Evolutionary conservation across 768 basidiomycete species (phyloP).

Genomic region (Daedaleopsis nitida): DNA sequence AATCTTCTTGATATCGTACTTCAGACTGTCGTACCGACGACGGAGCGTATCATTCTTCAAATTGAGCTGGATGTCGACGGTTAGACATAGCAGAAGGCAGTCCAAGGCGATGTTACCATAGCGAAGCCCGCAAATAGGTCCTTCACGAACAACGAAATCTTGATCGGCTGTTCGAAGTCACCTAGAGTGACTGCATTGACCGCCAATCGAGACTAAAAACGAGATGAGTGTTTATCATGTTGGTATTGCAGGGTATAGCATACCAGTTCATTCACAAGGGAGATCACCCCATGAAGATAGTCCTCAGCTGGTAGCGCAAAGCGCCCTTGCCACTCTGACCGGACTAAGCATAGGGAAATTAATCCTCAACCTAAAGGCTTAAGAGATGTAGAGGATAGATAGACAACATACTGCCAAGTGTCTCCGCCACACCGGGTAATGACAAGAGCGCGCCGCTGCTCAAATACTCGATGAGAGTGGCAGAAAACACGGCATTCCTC

Average conservation of each 20-base stretch:
- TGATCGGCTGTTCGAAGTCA: conserved; percentile 76
- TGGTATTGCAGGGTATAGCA: background rate
- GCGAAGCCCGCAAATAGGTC: conserved; percentile 84
- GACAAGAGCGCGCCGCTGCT: conserved; percentile 59
- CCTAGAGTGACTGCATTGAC: conserved; percentile 84
- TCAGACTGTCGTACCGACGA: conserved; percentile 77
- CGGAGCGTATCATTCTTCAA: conserved; percentile 79
- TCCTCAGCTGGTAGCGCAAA: conserved; percentile 71
- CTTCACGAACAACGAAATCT: conserved; percentile 78
- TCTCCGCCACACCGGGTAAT: conserved; percentile 49
- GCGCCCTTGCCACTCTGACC: conserved; percentile 68
- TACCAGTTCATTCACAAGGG: conserved; percentile 79
- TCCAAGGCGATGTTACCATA: conserved; percentile 59
- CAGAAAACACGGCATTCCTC: conserved; percentile 65
- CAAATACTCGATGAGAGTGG: conserved; percentile 67
- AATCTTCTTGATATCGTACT: conserved; percentile 87
- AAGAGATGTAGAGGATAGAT: background rate
- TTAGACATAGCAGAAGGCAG: too few relatives aligned
- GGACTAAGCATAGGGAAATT: conserved; percentile 44
- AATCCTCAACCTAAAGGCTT: background rate
- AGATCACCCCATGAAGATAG: conserved; percentile 80
- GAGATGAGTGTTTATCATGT: background rate
- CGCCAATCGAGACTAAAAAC: conserved; percentile 67
- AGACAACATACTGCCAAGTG: conserved; percentile 64
- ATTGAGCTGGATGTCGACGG: conserved; percentile 54